Base-by-base conservation (phyloP, 108 stramenopile species). In the Cyclotella distinguenda region DNA sequence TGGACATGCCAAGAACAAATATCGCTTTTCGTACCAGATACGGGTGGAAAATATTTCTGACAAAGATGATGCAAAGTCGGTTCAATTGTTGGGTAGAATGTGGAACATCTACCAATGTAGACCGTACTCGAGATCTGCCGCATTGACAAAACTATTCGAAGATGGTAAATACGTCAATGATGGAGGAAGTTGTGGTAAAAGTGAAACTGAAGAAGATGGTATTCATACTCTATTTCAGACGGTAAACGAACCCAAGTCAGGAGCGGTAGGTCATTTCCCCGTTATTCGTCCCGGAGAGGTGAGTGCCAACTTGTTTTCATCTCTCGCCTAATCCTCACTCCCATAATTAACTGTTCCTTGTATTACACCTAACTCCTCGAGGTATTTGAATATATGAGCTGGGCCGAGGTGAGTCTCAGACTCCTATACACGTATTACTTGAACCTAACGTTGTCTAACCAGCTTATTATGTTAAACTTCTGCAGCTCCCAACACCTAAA, bases 241-340 rank as follows among this genome's bases (percentile, higher is more conserved):
- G 10, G 66, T 76, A 31, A 58, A 68, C 51, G 74, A 76, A 49
- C 77, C 77, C 3, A 61, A 54, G 31, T 73, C 77, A 18, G 77
- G 77, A 28, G 36, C 73, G 25, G 77, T 79, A 27, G 73, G 77
- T 26, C 77, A 82, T 58, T 68, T 81, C 1, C 66, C 74, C 22
- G 84, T 86, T 44, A 63, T 86, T 54, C 81, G 82, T 33, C 72
- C 74, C 16, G 85, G 85, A 38, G 83, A 84, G 43, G 68, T 70
- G 45, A 54, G 15, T 61, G 9, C 21, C 4, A 35, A 33, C 4
- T n/a, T n/a, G n/a, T n/a, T n/a, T n/a, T n/a, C n/a, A n/a, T n/a
- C n/a, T n/a, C n/a, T n/a, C n/a, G n/a, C n/a, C n/a, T n/a, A n/a
- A n/a, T n/a, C n/a, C n/a, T n/a, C n/a, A n/a, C n/a, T n/a, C n/a